Percentiles rank a stretch among this genome's conserved stretches.
phyloP scores from a whole-genome alignment of 805 yeast genomes.

The Ogataea pini region DNA sequence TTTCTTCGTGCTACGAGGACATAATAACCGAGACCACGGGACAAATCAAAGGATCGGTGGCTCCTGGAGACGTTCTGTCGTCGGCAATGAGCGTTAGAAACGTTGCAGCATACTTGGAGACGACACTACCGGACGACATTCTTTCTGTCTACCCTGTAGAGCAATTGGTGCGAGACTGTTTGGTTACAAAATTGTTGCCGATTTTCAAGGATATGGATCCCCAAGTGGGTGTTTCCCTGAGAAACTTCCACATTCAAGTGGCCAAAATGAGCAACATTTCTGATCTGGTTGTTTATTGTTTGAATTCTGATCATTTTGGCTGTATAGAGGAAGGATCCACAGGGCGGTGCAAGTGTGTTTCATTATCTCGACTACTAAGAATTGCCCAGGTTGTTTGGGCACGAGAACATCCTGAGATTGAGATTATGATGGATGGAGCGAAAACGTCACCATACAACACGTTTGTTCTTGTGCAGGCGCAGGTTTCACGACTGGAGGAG shows the following conservation, averaged over 20 bases:
- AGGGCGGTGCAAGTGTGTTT: constrained; percentile 37
- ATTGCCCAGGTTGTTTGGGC: constrained; percentile 42
- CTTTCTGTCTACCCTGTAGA: constrained; percentile 28
- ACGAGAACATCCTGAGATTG: constrained; percentile 28
- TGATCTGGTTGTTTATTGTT: constrained; percentile 76
- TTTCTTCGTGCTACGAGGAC: constrained; percentile 31
- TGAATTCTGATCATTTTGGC: constrained; percentile 42
- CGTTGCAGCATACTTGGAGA: constrained; percentile 30
- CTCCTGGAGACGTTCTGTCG: constrained; percentile 53
- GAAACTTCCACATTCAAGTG: constrained; percentile 85
- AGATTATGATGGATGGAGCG: background rate
- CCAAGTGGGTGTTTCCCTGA: constrained; percentile 66
- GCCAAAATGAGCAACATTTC: constrained; percentile 75
- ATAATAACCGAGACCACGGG: constrained; percentile 43
- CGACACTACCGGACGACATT: constrained; percentile 29
- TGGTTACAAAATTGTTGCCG: constrained; percentile 47
- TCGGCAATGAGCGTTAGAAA: constrained; percentile 38
- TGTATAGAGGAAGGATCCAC: constrained; percentile 6
- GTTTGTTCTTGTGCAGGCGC: constrained; percentile 28
- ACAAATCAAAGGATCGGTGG: constrained; percentile 54
- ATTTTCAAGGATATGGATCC: constrained; percentile 64
- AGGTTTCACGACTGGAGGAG: constrained; percentile 19
- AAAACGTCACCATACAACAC: constrained; percentile 30
- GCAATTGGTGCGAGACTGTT: constrained; percentile 43
- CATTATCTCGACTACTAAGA: constrained; percentile 42